phyloP scores from a whole-genome alignment of 805 yeast species.

The Spathaspora sp. region DNA sequence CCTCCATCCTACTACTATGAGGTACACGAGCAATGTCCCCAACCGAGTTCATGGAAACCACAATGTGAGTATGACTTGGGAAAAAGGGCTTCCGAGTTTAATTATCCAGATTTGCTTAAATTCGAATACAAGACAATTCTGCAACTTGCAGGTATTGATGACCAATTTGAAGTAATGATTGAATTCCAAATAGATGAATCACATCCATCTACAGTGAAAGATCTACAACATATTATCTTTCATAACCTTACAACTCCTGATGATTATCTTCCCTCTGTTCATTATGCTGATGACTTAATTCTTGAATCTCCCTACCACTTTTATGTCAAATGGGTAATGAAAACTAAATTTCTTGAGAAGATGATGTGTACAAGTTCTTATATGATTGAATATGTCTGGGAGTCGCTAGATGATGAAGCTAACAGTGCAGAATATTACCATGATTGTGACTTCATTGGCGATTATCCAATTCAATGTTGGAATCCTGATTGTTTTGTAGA shows the following conservation, averaged over 20 bases:
- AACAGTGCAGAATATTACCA: neutral
- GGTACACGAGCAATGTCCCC: no score
- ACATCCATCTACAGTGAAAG: no score
- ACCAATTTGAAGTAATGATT: no score
- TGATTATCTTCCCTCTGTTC: neutral
- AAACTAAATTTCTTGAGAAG: neutral
- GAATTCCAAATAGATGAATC: no score
- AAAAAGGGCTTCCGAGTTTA: no score
- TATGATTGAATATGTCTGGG: neutral
- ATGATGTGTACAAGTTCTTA: neutral
- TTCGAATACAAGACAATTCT: no score
- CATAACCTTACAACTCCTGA: neutral
- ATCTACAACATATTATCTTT: neutral
- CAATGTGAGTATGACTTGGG: no score
- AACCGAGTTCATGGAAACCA: no score
- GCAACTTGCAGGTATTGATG: no score
- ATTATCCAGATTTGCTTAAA: no score
- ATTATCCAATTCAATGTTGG: neutral
- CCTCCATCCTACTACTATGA: no score
- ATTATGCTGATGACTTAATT: neutral
- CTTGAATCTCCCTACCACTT: neutral
- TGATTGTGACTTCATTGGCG: neutral
- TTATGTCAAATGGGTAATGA: neutral
- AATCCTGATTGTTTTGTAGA: no score
- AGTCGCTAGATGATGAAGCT: neutral